Percentiles rank a stretch among this genome's conserved stretches.
phyloP scores from a whole-genome alignment of 1,139 yeast genomes.

The Sugiyamaella neomexicana region DNA sequence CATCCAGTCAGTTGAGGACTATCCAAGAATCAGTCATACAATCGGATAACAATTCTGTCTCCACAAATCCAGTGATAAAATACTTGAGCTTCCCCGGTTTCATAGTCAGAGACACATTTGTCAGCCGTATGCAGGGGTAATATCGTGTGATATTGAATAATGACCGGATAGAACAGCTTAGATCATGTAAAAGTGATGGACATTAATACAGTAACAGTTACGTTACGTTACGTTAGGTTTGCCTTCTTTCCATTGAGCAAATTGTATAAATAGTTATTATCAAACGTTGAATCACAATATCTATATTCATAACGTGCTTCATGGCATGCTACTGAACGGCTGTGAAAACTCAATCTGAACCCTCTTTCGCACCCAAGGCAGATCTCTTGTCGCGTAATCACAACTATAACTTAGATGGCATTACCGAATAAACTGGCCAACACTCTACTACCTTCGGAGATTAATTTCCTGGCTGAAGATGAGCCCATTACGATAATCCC shows the following conservation, averaged over 20 bases:
- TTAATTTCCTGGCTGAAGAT: constrained; percentile 83
- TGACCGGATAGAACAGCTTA: no score
- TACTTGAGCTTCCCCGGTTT: not conserved
- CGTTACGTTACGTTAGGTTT: no score
- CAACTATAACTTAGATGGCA: constrained; percentile 50
- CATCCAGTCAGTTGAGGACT: not conserved
- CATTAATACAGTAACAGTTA: no score
- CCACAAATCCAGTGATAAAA: not conserved
- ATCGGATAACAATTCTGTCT: not conserved
- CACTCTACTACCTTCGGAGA: constrained; percentile 72
- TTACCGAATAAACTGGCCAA: constrained; percentile 57
- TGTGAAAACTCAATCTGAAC: not conserved
- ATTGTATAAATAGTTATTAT: no score
- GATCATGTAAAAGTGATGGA: no score
- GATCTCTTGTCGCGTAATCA: not conserved
- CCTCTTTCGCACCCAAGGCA: not conserved
- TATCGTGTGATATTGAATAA: no score
- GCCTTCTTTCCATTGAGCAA: no score
- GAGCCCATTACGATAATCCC: constrained; percentile 73
- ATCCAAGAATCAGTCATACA: not conserved
- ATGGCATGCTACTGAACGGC: not conserved
- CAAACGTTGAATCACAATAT: no score
- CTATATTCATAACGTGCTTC: no score
- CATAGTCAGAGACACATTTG: not conserved
- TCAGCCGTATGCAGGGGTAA: not conserved